phyloP scores from a whole-genome alignment of 2,329 filamentous ascomycete species.

The Diaporthe longicolla region DNA sequence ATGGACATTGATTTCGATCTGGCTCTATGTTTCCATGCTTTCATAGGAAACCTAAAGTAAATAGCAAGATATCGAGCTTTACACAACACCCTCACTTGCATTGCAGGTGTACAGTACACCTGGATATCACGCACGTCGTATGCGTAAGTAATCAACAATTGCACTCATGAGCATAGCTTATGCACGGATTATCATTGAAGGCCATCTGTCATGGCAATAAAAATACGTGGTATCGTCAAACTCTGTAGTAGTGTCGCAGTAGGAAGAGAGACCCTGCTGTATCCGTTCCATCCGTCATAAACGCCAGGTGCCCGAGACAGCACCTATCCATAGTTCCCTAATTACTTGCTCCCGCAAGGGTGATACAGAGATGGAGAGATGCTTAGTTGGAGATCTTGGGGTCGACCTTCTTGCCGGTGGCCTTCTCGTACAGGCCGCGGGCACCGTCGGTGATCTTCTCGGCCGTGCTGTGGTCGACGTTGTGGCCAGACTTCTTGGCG shows the following conservation, averaged over 20 bases:
- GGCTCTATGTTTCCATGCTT: background rate
- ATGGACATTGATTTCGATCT: background rate
- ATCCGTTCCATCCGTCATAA: background rate
- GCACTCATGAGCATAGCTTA: background rate
- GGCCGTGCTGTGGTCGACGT: constrained; percentile 42
- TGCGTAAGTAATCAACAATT: too few relatives aligned
- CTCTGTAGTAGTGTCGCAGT: background rate
- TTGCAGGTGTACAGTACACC: background rate
- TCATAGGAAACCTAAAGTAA: background rate
- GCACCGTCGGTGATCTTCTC: constrained; percentile 54
- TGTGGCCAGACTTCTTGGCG: constrained; percentile 48
- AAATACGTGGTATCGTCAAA: constrained; percentile 21
- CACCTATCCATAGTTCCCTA: background rate
- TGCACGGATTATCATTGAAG: background rate
- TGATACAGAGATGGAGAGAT: background rate
- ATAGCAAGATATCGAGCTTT: background rate
- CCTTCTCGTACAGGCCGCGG: constrained; percentile 55
- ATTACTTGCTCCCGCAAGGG: background rate
- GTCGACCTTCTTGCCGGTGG: constrained; percentile 56
- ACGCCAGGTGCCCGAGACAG: background rate
- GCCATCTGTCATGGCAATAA: background rate
- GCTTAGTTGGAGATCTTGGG: constrained; percentile 54
- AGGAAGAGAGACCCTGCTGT: background rate
- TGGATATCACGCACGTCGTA: too few relatives aligned
- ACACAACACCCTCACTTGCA: rapidly evolving